A percentile compares a stretch with the other conserved stretches of the same genome.
Conservation (phyloP, 2,329 filamentous ascomycete genomes). For the Hymenoscyphus linearis region DNA sequence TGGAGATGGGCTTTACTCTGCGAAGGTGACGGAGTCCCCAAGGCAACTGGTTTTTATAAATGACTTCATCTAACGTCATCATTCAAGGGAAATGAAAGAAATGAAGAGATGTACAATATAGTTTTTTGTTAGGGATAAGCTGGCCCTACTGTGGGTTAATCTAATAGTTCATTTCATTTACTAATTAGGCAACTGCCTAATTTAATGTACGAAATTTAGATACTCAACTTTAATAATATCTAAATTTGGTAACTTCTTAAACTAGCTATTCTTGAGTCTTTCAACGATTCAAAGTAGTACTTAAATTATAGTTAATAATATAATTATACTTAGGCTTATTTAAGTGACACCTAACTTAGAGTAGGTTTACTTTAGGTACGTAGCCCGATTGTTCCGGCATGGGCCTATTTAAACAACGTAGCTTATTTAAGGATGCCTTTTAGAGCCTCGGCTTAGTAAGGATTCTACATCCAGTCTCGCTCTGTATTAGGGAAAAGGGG, state of each 20-base stretch:
- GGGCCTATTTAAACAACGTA: not conserved
- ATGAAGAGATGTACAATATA: not conserved
- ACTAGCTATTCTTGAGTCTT: not conserved
- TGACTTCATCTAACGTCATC: not conserved
- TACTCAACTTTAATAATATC: not conserved
- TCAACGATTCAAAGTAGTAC: not conserved
- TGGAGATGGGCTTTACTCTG: slow-evolving; percentile 1
- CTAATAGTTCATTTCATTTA: not conserved
- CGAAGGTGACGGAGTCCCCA: not conserved
- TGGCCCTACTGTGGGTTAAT: not conserved
- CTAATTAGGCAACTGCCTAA: not conserved
- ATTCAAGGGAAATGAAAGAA: not conserved
- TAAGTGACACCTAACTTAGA: not conserved
- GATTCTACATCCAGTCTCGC: not conserved
- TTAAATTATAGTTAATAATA: not conserved
- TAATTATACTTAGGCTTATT: not conserved
- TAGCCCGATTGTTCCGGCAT: not conserved
- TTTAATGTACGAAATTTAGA: not conserved
- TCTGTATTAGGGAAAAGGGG: not conserved
- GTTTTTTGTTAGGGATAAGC: not conserved
- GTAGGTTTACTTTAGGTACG: not conserved
- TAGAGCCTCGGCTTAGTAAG: not conserved
- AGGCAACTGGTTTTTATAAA: not conserved
- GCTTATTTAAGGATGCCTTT: not conserved
- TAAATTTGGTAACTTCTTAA: not conserved